Evolutionary conservation across 345 rosid genomes (phyloP), one percentile per base, ranked within the genome.

Genomic region (Boechera divaricarpa): DNA sequence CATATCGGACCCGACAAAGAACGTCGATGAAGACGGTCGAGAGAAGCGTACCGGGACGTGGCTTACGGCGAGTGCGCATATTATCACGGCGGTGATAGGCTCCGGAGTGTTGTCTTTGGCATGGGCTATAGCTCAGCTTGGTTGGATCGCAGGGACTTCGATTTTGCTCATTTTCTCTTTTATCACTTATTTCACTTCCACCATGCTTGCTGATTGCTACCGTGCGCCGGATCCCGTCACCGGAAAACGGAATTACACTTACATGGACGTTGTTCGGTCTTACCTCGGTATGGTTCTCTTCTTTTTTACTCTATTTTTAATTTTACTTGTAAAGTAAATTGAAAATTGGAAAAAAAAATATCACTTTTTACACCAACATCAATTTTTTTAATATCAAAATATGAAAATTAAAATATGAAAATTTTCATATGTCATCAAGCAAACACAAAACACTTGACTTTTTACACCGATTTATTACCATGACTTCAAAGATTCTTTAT

Each of bases 61-160:
- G 95, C 28, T 89, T 0, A 89, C 94, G 16, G 97, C 97, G 0
- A 90, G 95, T 79, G 92, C 97, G 6, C 98, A 94, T 78, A 94
- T 94, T 28, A 94, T 94, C 31, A 94, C 98, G 3, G 97, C 97
- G 10, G 97, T 94, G 73, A 94, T 94, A 24, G 98, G 97, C 4
- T 92, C 96, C 2, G 98, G 98, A 26, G 97, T 92, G 74, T 73
- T 94, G 63, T 85, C 97, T 6, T 80, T 94, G 77, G 90, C 98
- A 59, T 92, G 97, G 98, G 91, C 95, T 0, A 89, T 89, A 21
- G 97, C 98, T 1, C 97, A 94, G 83, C 81, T 94, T 31, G 98
- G 98, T 2, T 92, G 97, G 98, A 77, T 79, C 7, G 88, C 83
- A 8, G 98, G 98, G 8, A 87, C 84, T 2, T 71, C 82, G 11